Evolutionary conservation across 352 stramenopile species (phyloP), one percentile per base, ranked within the genome.

Genomic region (Lagenidium sp.): DNA sequence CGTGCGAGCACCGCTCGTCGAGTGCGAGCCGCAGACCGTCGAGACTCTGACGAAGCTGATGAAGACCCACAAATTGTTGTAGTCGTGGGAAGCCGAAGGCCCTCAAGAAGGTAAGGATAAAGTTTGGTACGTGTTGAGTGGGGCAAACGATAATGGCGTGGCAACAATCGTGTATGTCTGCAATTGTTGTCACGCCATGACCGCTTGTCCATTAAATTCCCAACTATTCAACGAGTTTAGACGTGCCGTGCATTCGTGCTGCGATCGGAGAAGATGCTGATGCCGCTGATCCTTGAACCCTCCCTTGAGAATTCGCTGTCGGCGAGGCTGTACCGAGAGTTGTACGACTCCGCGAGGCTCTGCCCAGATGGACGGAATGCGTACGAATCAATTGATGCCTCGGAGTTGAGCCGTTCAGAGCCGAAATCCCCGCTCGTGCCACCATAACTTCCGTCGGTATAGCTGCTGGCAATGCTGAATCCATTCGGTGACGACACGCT

Each of bases 61-160:
- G 36, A 80, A 85, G 63, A 47, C 73, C 42, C 72, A 90, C 64
- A 82, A 85, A 41, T 55, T 94, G 57, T 64, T 88, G 50, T 81
- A 80, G n/a, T n/a, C n/a, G n/a, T n/a, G n/a, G n/a, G n/a, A n/a
- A n/a, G n/a, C n/a, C n/a, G n/a, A n/a, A n/a, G n/a, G n/a, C n/a
- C n/a, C n/a, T n/a, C n/a, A n/a, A n/a, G n/a, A n/a, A n/a, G n/a
- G n/a, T n/a, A n/a, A n/a, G n/a, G n/a, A n/a, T n/a, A n/a, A n/a
- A n/a, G n/a, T n/a, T n/a, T n/a, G n/a, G n/a, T n/a, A n/a, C n/a
- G n/a, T n/a, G n/a, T n/a, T n/a, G n/a, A n/a, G n/a, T n/a, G n/a
- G n/a, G n/a, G n/a, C n/a, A n/a, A n/a, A n/a, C n/a, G n/a, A n/a
- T n/a, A n/a, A n/a, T n/a, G n/a, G n/a, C n/a, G n/a, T n/a, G n/a